Conservation (phyloP, 108 stramenopile species). For the Parietichytrium sp. region DNA sequence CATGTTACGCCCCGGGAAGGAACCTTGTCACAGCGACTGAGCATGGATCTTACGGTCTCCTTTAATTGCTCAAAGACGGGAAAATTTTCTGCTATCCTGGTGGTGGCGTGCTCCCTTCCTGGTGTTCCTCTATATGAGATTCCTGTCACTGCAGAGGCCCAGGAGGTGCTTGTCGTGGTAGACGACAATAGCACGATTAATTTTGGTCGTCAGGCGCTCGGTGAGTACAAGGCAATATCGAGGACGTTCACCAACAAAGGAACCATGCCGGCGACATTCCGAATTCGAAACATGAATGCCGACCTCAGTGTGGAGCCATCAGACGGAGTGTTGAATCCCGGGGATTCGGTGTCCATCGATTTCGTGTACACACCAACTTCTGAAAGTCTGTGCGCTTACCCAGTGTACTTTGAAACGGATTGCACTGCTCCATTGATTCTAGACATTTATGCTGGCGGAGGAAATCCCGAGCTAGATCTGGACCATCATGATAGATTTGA, state of each 20-base stretch:
- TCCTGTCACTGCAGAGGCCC: background rate
- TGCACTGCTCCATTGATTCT: conserved; percentile 20
- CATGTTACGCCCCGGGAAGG: background rate
- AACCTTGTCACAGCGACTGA: background rate
- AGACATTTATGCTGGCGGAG: conserved; percentile 18
- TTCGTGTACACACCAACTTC: conserved; percentile 6
- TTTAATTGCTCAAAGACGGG: background rate
- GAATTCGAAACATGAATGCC: background rate
- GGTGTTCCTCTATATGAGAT: background rate
- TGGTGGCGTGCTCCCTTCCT: background rate
- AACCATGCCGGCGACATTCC: conserved; percentile 2
- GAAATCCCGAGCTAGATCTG: background rate
- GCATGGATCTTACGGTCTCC: conserved; percentile 26
- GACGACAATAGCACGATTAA: conserved; percentile 13
- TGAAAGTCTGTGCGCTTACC: conserved; percentile 8
- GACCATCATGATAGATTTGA: conserved; percentile 24
- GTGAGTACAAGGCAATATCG: background rate
- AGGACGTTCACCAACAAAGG: background rate
- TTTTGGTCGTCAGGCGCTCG: conserved; percentile 31
- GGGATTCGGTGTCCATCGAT: background rate
- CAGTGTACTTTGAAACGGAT: background rate
- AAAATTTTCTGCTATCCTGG: background rate
- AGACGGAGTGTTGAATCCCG: background rate
- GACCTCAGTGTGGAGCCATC: background rate
- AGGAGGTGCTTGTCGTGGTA: background rate